phyloP scores from a whole-genome alignment of 129 eudicot genomes.

The Rutidosis leptorrhynchoides region DNA sequence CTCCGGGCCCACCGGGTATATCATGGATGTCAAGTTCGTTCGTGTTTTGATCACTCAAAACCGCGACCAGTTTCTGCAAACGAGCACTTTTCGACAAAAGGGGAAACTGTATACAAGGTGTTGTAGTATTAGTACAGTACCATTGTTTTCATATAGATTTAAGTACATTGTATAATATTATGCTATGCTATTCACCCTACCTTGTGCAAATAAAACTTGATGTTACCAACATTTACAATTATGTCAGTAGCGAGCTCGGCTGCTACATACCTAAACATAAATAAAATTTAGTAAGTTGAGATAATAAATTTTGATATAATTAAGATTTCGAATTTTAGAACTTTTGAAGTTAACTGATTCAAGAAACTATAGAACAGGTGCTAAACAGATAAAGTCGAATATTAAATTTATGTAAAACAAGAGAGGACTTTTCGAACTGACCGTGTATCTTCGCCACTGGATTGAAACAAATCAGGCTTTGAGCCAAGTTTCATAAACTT shows the following conservation, averaged over 20 bases:
- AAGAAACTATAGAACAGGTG: constrained; percentile 7
- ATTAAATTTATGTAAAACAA: background rate
- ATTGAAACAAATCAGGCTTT: constrained; percentile 72
- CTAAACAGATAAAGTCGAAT: constrained; percentile 15
- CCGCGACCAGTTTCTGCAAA: constrained; percentile 54
- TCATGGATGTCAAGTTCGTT: constrained; percentile 55
- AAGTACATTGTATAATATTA: background rate
- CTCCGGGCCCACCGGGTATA: constrained; percentile 86
- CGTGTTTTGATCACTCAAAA: constrained; percentile 39
- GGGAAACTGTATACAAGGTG: constrained; percentile 58
- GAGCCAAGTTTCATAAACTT: constrained; percentile 97
- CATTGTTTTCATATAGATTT: background rate
- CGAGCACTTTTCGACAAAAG: constrained; percentile 78
- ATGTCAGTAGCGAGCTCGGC: constrained; percentile 72
- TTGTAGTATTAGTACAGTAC: constrained; percentile 2
- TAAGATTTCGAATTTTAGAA: background rate
- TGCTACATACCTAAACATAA: constrained; percentile 62
- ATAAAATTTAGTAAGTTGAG: constrained; percentile 5
- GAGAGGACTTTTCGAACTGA: constrained; percentile 32
- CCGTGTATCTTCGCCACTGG: constrained; percentile 68
- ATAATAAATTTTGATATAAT: background rate
- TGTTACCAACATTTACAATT: constrained; percentile 59
- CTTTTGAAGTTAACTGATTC: background rate
- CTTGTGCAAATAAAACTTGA: constrained; percentile 86
- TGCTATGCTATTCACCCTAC: constrained; percentile 32